Evolutionary conservation across 1,284 basidiomycete species (phyloP).

Genomic region (Ganoderma lucidum): DNA sequence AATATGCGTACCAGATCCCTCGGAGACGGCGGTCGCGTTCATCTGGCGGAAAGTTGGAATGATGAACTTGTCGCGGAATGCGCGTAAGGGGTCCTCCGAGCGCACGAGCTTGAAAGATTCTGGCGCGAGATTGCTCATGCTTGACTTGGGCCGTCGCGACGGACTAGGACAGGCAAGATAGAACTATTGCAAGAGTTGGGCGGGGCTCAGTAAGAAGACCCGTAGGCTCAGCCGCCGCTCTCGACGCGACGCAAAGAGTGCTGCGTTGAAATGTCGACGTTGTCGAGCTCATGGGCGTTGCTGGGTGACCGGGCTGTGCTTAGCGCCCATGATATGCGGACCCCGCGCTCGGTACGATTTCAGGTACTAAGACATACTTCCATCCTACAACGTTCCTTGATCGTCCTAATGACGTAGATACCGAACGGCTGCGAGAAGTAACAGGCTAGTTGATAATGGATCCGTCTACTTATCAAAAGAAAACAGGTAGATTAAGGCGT

Average conservation of each 20-base stretch:
- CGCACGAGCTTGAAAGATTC: constrained; percentile 33
- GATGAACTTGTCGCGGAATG: constrained; percentile 60
- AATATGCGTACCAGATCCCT: constrained; percentile 46
- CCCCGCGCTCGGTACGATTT: neutral
- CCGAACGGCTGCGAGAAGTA: neutral
- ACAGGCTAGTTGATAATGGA: neutral
- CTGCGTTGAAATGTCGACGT: neutral
- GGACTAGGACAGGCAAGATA: too few species aligned
- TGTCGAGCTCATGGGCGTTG: neutral
- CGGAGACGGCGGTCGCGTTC: constrained; percentile 52
- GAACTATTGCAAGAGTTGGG: neutral
- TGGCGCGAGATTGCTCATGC: constrained; percentile 17
- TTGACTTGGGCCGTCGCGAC: neutral
- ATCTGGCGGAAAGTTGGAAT: constrained; percentile 68
- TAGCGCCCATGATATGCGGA: neutral
- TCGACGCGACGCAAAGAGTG: neutral
- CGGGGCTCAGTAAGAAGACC: neutral
- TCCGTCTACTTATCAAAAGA: neutral
- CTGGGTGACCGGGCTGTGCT: too few species aligned
- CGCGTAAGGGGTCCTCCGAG: constrained; percentile 33
- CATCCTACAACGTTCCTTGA: neutral
- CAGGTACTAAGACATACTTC: neutral
- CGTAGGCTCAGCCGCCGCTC: neutral
- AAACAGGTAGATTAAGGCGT: neutral
- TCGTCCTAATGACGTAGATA: neutral